A percentile compares a stretch with the other conserved stretches of the same genome.
phyloP scores from a whole-genome alignment of 2,329 filamentous ascomycete genomes.

The Metarhizium album region DNA sequence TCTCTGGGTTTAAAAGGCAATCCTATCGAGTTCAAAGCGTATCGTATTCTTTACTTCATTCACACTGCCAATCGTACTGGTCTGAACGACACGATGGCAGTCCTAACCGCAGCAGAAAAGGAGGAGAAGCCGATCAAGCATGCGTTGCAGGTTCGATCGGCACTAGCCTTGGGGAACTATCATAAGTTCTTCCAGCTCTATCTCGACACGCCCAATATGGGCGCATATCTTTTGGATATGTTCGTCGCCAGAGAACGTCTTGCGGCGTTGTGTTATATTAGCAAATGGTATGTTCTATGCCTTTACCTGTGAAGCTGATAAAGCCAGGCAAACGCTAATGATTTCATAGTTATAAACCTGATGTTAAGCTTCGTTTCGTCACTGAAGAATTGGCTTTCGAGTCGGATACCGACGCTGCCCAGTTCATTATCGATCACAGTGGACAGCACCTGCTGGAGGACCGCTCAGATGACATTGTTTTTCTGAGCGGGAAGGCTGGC shows the following conservation, averaged over 20 bases:
- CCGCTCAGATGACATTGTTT: slow-evolving; percentile 59
- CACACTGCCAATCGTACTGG: slow-evolving; percentile 97
- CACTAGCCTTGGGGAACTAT: slow-evolving; percentile 88
- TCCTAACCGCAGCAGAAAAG: slow-evolving; percentile 98
- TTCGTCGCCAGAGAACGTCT: slow-evolving; percentile 92
- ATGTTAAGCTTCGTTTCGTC: slow-evolving; percentile 80
- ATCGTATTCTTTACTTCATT: slow-evolving; percentile 99
- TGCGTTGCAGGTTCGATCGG: slow-evolving; percentile 81
- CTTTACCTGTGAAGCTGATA: background rate
- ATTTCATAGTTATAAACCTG: slow-evolving; percentile 70
- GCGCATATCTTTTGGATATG: slow-evolving; percentile 98
- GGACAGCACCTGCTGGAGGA: slow-evolving; percentile 69
- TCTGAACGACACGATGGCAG: slow-evolving; percentile 95
- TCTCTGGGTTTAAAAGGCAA: slow-evolving; percentile 78
- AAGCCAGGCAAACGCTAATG: background rate
- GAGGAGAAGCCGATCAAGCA: slow-evolving; percentile 75
- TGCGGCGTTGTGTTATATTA: slow-evolving; percentile 80
- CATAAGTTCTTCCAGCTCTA: slow-evolving; percentile 97
- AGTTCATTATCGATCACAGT: slow-evolving; percentile 77
- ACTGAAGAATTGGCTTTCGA: slow-evolving; percentile 96
- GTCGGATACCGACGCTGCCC: slow-evolving; percentile 77
- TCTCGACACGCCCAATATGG: slow-evolving; percentile 90
- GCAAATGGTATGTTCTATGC: slow-evolving; percentile 61
- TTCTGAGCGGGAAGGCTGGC: slow-evolving; percentile 64
- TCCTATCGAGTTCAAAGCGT: slow-evolving; percentile 93